Conservation (phyloP, 495 filamentous ascomycete genomes). For the Cryomyces antarcticus region DNA sequence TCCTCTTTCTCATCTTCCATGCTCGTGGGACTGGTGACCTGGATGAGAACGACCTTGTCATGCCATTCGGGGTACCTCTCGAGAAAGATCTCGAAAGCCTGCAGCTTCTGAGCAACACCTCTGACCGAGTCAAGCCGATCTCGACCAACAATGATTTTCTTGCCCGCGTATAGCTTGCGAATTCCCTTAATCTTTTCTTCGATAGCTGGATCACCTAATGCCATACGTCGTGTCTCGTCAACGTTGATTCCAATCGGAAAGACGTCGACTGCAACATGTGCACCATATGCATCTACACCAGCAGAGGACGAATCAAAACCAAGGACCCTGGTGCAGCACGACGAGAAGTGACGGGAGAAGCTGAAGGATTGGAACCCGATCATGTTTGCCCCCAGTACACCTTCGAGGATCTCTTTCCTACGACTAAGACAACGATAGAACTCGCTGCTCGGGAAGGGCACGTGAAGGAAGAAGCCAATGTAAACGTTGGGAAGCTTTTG, state of each 20-base stretch:
- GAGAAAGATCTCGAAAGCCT: slow-evolving; percentile 79
- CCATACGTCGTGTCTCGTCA: slow-evolving; percentile 42
- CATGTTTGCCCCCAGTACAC: slow-evolving; percentile 74
- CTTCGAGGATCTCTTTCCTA: slow-evolving; percentile 71
- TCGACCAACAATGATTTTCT: slow-evolving; percentile 86
- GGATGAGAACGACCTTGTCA: slow-evolving; percentile 81
- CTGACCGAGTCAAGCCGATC: slow-evolving; percentile 78
- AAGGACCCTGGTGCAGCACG: slow-evolving; percentile 73
- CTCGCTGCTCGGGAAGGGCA: slow-evolving; percentile 86
- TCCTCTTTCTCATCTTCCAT: slow-evolving; percentile 56
- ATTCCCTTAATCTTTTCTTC: slow-evolving; percentile 45
- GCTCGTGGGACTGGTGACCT: slow-evolving; percentile 74
- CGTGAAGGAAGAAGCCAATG: slow-evolving; percentile 79
- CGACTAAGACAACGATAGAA: slow-evolving; percentile 71
- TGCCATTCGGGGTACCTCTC: slow-evolving; percentile 74
- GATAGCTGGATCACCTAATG: slow-evolving; percentile 45
- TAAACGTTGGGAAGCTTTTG: slow-evolving; percentile 68
- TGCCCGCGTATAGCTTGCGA: slow-evolving; percentile 51
- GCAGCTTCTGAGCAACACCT: slow-evolving; percentile 79
- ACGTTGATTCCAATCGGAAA: slow-evolving; percentile 85
- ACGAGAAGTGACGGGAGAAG: slow-evolving; percentile 79
- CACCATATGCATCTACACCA: slow-evolving; percentile 73
- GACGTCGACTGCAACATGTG: slow-evolving; percentile 70
- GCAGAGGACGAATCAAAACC: slow-evolving; percentile 61
- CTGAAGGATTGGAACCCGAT: slow-evolving; percentile 85